A percentile compares a stretch with the other conserved stretches of the same genome.
These are phyloP conservation scores for Erodium chrysanthum DNA, from an alignment of 441 rosid genomes.

Conservation along the genomic window DNA sequence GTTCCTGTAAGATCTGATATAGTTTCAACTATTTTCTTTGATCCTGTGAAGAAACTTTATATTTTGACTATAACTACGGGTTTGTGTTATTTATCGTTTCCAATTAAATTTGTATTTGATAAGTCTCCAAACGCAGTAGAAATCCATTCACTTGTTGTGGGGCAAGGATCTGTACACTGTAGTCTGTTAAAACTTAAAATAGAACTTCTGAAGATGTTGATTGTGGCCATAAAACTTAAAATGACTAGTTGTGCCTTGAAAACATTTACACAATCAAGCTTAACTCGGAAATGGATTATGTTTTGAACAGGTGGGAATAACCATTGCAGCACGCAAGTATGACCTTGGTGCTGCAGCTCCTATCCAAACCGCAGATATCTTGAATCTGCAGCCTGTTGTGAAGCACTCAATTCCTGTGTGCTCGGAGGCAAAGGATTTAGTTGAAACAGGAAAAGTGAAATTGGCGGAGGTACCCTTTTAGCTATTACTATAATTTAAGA, in stretches of 20 bases:
- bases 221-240: neutral
- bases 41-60: neutral
- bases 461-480: conserved; percentile 64
- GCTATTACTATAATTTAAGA: neutral
- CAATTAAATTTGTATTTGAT: neutral
- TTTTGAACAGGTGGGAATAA: conserved; percentile 61
- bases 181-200: neutral
- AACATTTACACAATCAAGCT: too few relatives aligned
- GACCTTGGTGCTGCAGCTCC: conserved; percentile 59
- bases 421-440: conserved; percentile 84
- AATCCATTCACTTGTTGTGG: neutral
- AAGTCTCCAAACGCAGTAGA: neutral
- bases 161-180: neutral
- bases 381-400: conserved; percentile 81
- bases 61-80: neutral
- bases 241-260: too few relatives aligned
- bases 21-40: neutral
- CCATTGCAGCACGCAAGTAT: conserved; percentile 73
- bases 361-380: conserved; percentile 69
- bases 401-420: conserved; percentile 95
- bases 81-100: neutral
- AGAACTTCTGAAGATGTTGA: neutral
- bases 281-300: neutral
- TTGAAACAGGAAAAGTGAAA: conserved; percentile 88
- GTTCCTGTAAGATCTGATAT: neutral